A percentile compares a stretch with the other conserved stretches of the same genome.
These are phyloP conservation scores for Aspergillus quadricinctus DNA, from an alignment of 2,329 filamentous ascomycete species.

Conservation along the genomic window DNA sequence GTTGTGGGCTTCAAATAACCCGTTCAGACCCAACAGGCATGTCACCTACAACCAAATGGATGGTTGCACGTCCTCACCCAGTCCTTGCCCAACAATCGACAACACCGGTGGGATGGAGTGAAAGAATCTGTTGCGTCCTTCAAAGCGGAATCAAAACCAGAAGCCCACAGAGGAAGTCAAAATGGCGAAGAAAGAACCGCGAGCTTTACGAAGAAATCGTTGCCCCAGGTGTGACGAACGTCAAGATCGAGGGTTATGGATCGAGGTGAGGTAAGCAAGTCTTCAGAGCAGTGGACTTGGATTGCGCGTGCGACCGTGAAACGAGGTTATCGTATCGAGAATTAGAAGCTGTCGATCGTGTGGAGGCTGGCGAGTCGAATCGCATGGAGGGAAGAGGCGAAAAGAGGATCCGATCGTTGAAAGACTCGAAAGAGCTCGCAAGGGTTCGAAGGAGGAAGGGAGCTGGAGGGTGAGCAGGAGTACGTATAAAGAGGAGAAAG, in stretches of 20 bases:
- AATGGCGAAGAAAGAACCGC: neutral
- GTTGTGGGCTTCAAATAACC: constrained; percentile 12
- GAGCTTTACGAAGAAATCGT: neutral
- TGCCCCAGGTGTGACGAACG: neutral
- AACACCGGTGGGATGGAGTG: neutral
- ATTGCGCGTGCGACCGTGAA: constrained; percentile 23
- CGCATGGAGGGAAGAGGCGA: constrained; percentile 16
- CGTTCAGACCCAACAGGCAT: constrained; percentile 20
- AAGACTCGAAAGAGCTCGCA: neutral
- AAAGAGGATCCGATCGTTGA: no score
- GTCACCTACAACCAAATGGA: constrained; percentile 12
- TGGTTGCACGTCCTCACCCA: neutral
- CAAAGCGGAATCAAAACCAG: neutral
- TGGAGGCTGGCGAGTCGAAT: constrained; percentile 17
- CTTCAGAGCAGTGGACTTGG: constrained; percentile 9
- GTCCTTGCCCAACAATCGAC: neutral
- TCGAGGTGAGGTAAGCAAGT: neutral
- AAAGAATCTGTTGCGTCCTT: neutral
- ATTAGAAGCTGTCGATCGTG: constrained; percentile 16
- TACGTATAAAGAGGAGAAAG: constrained; percentile 1
- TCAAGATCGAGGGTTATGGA: neutral
- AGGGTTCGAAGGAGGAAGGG: neutral
- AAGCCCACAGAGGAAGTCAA: neutral
- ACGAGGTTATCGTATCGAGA: constrained; percentile 17
- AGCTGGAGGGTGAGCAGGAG: neutral